These are phyloP conservation scores for Penicillium paneum DNA, from an alignment of 2,329 filamentous ascomycete species.

Conservation along the genomic window DNA sequence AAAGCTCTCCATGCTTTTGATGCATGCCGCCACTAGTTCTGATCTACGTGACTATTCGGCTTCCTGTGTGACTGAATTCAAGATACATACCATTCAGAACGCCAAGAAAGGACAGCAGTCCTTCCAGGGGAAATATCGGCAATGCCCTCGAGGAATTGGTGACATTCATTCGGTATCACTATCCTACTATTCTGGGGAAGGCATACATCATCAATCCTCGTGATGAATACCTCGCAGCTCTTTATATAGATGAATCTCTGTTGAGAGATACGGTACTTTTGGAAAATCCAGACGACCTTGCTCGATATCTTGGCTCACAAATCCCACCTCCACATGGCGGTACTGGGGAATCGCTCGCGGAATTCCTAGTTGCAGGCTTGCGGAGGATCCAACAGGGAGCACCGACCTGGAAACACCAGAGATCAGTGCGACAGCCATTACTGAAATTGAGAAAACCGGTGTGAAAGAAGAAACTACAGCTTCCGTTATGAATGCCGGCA, in stretches of 20 bases:
- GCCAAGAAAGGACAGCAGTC: neutral
- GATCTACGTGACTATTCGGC: neutral
- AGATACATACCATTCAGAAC: neutral
- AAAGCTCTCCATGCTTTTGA: neutral
- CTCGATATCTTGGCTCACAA: neutral
- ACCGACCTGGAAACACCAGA: neutral
- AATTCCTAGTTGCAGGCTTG: neutral
- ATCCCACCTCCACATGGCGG: neutral
- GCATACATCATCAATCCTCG: neutral
- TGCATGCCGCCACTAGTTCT: neutral
- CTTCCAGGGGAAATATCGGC: neutral
- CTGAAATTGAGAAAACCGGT: neutral
- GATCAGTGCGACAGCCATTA: neutral
- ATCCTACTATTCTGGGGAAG: neutral
- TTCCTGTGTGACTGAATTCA: neutral
- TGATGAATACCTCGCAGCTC: neutral
- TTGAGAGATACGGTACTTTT: neutral
- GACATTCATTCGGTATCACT: neutral
- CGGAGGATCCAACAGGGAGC: neutral
- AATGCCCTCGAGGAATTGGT: neutral
- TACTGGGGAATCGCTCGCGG: neutral
- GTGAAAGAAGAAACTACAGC: neutral
- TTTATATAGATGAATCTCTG: neutral
- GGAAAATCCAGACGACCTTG: neutral
- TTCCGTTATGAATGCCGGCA: neutral